Evolutionary conservation across 148 eudicot species (phyloP), one percentile per base, ranked within the genome.

Genomic region (Tetragonia tetragonoides): DNA sequence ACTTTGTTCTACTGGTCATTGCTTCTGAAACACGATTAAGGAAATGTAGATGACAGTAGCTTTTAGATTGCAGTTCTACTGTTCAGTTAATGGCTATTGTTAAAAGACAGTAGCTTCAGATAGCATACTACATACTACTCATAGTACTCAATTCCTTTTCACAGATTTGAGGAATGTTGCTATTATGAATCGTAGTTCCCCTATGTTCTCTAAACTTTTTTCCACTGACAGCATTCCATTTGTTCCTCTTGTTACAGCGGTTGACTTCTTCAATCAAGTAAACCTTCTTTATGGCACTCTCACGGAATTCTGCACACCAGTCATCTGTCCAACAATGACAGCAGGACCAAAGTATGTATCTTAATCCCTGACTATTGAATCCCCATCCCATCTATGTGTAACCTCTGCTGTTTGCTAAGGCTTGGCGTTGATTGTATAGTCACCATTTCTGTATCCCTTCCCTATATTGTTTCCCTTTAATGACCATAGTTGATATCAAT

Each of bases 231-330:
- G 34, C 34, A 42, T 28, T 53, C 68, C 61, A 77, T 38, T 62
- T 38, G 21, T 76, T 76, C 17, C 80, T 69, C 61, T 51, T 80
- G 17, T 81, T 87, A 40, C 91, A 95, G 96, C 98, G 75, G 98
- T 95, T 78, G 98, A 95, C 78, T 95, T 95, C 86, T 95, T 95
- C 94, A 94, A 92, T 81, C 98, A 95, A 87, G 98, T 95, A 79
- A 95, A 95, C 87, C 86, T 95, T 79, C 96, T 95, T 17, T 91
- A 88, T 86, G 98, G 98, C 66, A 95, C 98, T 59, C 94, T 92
- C 57, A 92, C 98, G 3, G 98, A 92, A 86, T 95, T 95, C 83
- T 95, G 98, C 77, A 95, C 98, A 17, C 70, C 94, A 49, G 91
- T 87, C 68, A 89, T 64, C 78, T 95, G 98, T 81, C 97, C 97